Base-by-base conservation (phyloP, 352 stramenopile genomes). In the Phytopythium ostracodes region DNA sequence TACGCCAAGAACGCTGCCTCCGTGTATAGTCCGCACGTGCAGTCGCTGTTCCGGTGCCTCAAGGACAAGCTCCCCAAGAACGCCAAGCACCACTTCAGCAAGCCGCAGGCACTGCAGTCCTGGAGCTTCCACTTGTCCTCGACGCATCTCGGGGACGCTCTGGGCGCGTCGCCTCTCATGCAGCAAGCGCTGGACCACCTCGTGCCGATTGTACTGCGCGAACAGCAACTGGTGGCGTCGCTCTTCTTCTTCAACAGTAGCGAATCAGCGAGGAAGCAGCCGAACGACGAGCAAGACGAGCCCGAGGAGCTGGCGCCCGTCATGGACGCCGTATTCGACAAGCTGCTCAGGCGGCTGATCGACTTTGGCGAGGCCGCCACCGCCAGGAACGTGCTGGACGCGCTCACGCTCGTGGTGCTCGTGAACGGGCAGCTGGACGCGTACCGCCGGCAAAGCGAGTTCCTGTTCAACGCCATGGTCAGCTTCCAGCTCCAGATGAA, bases 401-500 rank as follows among this genome's bases (percentile, higher is more conserved):
- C 78, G 10, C 67, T 91, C 4, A 69, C 75, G 7, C 63, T 91
- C 7, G 79, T 89, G 27, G 81, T 87, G 40, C 61, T 88, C 2
- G 63, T 88, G 1, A 77, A 77, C 27, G 59, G 67, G 6, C 68
- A 83, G 33, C 66, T 91, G 0, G 75, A 79, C 11, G 62, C 50
- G 4, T 77, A 75, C 22, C 79, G 70, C 11, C 57, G 65, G 55
- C 74, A 87, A 43, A 88, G 79, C 38, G 73, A 82, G 53, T 91
- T 88, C 59, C 62, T 91, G 0, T 83, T 87, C 65, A 85, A 90
- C 59, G 63, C 76, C 15, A 80, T 91, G 62, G 75, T 90, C 14
- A 88, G 71, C 59, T 91, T 92, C 40, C 79, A 90, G 69, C 79
- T 92, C 5, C 79, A 91, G 56, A 78, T 91, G 72, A 92, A 92